phyloP scores from a whole-genome alignment of 202 grass and related monocot species.

The Elaeis oleifera region DNA sequence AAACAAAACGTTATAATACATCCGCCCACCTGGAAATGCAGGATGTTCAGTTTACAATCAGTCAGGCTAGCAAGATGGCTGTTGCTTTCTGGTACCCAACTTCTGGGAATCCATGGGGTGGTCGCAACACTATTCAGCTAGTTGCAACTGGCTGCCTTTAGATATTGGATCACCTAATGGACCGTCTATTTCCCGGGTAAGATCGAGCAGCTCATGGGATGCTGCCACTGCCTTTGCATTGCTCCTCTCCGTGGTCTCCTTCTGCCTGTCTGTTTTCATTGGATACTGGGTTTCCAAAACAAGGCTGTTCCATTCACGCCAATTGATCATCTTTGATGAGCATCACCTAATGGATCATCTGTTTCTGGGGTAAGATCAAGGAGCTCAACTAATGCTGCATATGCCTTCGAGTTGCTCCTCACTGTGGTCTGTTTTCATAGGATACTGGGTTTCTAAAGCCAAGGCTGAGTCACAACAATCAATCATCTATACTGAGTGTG shows the following conservation, averaged over 20 bases:
- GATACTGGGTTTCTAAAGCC: no score
- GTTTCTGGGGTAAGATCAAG: no score
- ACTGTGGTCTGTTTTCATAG: no score
- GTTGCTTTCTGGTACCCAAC: slow-evolving; percentile 95
- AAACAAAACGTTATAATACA: slow-evolving; percentile 14
- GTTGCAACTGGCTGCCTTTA: slow-evolving; percentile 81
- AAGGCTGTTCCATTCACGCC: slow-evolving; percentile 58
- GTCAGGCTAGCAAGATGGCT: slow-evolving; percentile 56
- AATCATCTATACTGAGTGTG: no score
- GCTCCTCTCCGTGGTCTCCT: slow-evolving; percentile 74
- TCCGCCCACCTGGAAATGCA: slow-evolving; percentile 27
- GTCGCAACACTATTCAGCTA: slow-evolving; percentile 78
- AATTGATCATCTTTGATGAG: slow-evolving; percentile 29
- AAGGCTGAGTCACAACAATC: no score
- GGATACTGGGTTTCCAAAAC: slow-evolving; percentile 74
- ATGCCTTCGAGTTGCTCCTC: no score
- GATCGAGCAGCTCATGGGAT: slow-evolving; percentile 69
- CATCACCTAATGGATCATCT: neutral
- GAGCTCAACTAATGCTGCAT: no score
- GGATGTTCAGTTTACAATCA: slow-evolving; percentile 97
- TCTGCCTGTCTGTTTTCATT: slow-evolving; percentile 64
- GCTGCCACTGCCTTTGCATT: slow-evolving; percentile 65
- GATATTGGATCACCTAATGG: slow-evolving; percentile 54
- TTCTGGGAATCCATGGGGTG: slow-evolving; percentile 54
- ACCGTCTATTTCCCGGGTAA: slow-evolving; percentile 28